Conservation (phyloP, 1,139 yeast genomes). For the Pichia inconspicua region DNA sequence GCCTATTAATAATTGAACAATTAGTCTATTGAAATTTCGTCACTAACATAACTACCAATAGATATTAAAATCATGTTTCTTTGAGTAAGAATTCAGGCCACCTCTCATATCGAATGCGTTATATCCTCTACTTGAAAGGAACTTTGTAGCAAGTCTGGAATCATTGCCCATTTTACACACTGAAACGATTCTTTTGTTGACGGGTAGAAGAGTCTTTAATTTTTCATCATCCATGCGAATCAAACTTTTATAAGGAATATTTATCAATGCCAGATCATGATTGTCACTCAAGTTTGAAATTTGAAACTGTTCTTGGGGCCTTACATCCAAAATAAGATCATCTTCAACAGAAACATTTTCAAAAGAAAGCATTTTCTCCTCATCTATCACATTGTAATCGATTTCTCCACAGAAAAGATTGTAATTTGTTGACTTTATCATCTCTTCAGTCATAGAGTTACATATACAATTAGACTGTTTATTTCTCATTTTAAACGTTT, state of each 20-base stretch:
- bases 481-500: conserved; percentile 75
- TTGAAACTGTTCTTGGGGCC: conserved; percentile 69
- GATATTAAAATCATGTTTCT: conserved; percentile 59
- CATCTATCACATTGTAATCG: conserved; percentile 38
- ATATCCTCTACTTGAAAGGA: conserved; percentile 44
- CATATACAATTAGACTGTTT: conserved; percentile 52
- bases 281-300: conserved; percentile 34
- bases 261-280: conserved; percentile 47
- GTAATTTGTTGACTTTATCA: conserved; percentile 51
- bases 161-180: conserved; percentile 90
- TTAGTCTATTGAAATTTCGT: conserved; percentile 20
- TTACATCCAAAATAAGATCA: conserved; percentile 53
- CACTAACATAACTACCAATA: conserved; percentile 35
- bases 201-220: conserved; percentile 15
- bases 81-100: conserved; percentile 61
- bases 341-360: conserved; percentile 30
- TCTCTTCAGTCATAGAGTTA: conserved; percentile 47
- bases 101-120: conserved; percentile 67
- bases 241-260: conserved; percentile 52
- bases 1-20: conserved; percentile 58
- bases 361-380: conserved; percentile 44
- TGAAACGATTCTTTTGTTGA: conserved; percentile 28
- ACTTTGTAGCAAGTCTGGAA: conserved; percentile 67
- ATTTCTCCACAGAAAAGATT: conserved; percentile 66
- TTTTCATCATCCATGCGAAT: conserved; percentile 30